Conservation (phyloP, 2,329 filamentous ascomycete species). For the Colletotrichum sojae region DNA sequence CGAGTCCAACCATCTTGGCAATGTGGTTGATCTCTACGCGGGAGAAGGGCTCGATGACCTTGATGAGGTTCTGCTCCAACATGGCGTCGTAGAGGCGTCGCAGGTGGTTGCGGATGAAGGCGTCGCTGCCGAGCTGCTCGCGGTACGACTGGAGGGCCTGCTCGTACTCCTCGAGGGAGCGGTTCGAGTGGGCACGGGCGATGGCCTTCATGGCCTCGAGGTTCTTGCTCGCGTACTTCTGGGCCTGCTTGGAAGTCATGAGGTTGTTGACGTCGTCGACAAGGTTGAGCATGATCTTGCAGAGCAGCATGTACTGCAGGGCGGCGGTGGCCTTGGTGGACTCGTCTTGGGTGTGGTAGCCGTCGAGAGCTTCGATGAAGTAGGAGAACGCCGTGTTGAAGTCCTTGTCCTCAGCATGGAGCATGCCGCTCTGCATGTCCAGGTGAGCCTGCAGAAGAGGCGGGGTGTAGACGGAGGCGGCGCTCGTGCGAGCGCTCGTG, state of each 20-base stretch:
- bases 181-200: constrained; percentile 93
- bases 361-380: constrained; percentile 98
- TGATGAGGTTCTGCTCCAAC: constrained; percentile 99
- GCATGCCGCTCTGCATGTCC: constrained; percentile 99
- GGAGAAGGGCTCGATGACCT: constrained; percentile 99
- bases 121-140: constrained; percentile 92
- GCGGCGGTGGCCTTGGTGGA: constrained; percentile 92
- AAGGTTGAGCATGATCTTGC: constrained; percentile 99
- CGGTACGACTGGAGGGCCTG: constrained; percentile 90
- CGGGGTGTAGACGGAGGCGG: constrained; percentile 97
- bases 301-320: constrained; percentile 98
- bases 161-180: constrained; percentile 97
- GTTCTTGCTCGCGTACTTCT: constrained; percentile 95
- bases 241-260: constrained; percentile 95
- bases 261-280: constrained; percentile 96
- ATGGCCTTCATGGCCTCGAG: constrained; percentile 99
- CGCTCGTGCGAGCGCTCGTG: constrained; percentile 93
- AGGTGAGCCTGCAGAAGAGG: constrained; percentile 94
- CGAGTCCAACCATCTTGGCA: constrained; percentile 96
- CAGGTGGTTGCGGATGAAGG: constrained; percentile 97
- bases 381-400: constrained; percentile 99
- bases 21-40: constrained; percentile 97
- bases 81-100: constrained; percentile 97
- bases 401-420: constrained; percentile 98
- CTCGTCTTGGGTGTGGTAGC: constrained; percentile 95